Percentiles rank a stretch among this genome's conserved stretches.
Conservation (phyloP, 352 stramenopile species). For the Paralagenidium karlingii region DNA sequence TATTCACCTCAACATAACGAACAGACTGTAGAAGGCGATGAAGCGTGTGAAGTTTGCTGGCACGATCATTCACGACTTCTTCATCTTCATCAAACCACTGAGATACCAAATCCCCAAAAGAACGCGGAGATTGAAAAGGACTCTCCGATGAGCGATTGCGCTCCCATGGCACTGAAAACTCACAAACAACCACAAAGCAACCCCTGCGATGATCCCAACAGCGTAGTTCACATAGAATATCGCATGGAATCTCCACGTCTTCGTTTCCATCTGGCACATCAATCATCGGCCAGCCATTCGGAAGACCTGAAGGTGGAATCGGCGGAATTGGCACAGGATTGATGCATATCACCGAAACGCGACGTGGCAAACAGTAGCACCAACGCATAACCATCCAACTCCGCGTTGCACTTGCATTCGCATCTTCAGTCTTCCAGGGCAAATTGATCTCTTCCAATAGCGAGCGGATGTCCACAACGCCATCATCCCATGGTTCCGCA, state of each 20-base stretch:
- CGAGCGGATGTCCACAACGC: constrained; percentile 12
- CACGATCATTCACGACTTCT: constrained; percentile 26
- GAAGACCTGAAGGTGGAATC: constrained; percentile 39
- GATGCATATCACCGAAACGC: constrained; percentile 28
- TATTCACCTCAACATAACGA: constrained; percentile 11
- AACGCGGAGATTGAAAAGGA: constrained; percentile 22
- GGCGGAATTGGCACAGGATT: constrained; percentile 49
- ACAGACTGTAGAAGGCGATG: background rate
- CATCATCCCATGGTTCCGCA: no score
- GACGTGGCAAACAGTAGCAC: constrained; percentile 62
- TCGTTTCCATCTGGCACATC: constrained; percentile 6
- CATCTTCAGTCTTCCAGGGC: constrained; percentile 25
- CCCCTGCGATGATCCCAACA: constrained; percentile 45
- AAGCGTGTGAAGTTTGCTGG: constrained; percentile 8
- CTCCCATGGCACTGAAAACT: constrained; percentile 75
- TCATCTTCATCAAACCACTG: constrained; percentile 60
- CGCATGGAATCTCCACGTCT: constrained; percentile 23
- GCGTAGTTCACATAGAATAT: constrained; percentile 60
- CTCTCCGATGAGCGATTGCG: constrained; percentile 4
- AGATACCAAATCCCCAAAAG: constrained; percentile 55
- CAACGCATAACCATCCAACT: constrained; percentile 74
- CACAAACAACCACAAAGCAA: constrained; percentile 31
- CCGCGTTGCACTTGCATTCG: constrained; percentile 11
- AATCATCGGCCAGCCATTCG: constrained; percentile 37
- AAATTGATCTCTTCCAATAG: constrained; percentile 47